Conservation (phyloP, 225 moss, liverwort and hornwort genomes). For the Bryum argenteum region DNA sequence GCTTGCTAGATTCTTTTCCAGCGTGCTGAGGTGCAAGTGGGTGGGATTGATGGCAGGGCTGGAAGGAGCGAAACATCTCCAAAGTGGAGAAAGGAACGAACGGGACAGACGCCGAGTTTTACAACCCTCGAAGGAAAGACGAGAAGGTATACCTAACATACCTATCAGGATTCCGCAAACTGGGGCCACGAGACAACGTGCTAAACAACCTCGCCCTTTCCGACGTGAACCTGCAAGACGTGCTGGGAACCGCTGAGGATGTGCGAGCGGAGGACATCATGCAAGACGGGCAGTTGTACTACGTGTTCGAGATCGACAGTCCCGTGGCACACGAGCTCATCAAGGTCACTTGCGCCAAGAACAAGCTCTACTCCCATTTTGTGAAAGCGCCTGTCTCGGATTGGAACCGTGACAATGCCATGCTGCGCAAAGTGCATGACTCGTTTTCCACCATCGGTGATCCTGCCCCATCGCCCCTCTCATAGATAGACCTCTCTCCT, state of each 20-base stretch:
- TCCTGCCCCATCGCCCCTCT: slow-evolving; percentile 31
- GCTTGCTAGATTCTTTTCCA: no score
- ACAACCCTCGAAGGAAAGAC: slow-evolving; percentile 89
- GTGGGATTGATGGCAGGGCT: slow-evolving; percentile 48
- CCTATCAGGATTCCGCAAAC: slow-evolving; percentile 72
- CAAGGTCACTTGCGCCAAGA: slow-evolving; percentile 96
- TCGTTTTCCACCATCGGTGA: slow-evolving; percentile 87
- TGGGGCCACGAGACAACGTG: slow-evolving; percentile 89
- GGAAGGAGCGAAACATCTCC: slow-evolving; percentile 97
- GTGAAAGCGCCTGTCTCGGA: slow-evolving; percentile 88
- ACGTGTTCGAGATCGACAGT: slow-evolving; percentile 88
- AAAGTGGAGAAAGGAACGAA: slow-evolving; percentile 99
- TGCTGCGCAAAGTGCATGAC: slow-evolving; percentile 81
- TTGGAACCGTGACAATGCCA: slow-evolving; percentile 78
- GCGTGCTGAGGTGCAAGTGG: slow-evolving; percentile 14
- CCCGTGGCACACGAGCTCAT: slow-evolving; percentile 89
- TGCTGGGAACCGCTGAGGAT: slow-evolving; percentile 75
- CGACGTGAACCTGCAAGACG: slow-evolving; percentile 86
- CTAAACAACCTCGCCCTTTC: slow-evolving; percentile 91
- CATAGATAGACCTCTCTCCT: slow-evolving; percentile 25
- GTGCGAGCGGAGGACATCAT: slow-evolving; percentile 65
- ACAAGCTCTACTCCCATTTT: slow-evolving; percentile 98
- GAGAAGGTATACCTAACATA: slow-evolving; percentile 98
- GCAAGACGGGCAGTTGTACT: slow-evolving; percentile 80
- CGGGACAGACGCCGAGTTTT: slow-evolving; percentile 95